Percentiles rank a stretch among this genome's conserved stretches.
phyloP scores from a whole-genome alignment of 805 yeast species.

The Ogataea nitratoaversa region DNA sequence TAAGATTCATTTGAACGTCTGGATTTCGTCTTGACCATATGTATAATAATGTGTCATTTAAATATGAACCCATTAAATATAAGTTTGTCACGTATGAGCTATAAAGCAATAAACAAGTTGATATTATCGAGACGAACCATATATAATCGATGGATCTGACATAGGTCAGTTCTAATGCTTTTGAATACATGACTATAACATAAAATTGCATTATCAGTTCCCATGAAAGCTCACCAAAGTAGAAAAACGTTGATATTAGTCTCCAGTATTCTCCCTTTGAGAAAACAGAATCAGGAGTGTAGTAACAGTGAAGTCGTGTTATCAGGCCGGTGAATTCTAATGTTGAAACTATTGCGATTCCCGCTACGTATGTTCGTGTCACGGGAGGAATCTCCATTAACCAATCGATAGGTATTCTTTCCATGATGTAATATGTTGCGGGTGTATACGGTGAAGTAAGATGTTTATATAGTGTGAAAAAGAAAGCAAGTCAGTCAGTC shows the following conservation, averaged over 20 bases:
- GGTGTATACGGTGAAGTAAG: too few species aligned
- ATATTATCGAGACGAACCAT: slow-evolving; percentile 34
- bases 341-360: slow-evolving; percentile 30
- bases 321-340: slow-evolving; percentile 32
- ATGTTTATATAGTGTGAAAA: too few species aligned
- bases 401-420: slow-evolving; percentile 37
- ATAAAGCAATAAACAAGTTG: slow-evolving; percentile 29
- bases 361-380: slow-evolving; percentile 35
- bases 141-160: slow-evolving; percentile 32
- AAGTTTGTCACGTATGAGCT: slow-evolving; percentile 27
- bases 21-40: slow-evolving; percentile 47
- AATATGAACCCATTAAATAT: slow-evolving; percentile 34
- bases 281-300: slow-evolving; percentile 36
- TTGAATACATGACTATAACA: slow-evolving; percentile 35
- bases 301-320: slow-evolving; percentile 29
- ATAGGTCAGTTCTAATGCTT: slow-evolving; percentile 35
- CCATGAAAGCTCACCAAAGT: slow-evolving; percentile 37
- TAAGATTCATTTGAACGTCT: slow-evolving; percentile 33
- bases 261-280: slow-evolving; percentile 35
- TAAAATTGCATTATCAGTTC: slow-evolving; percentile 32
- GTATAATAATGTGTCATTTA: slow-evolving; percentile 37
- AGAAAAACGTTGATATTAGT: slow-evolving; percentile 34
- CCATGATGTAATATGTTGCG: slow-evolving; percentile 23
- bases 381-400: slow-evolving; percentile 42
- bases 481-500: too few species aligned